Evolutionary conservation across 2,329 filamentous ascomycete genomes (phyloP).

Genomic region (Cryphonectria naterciae): DNA sequence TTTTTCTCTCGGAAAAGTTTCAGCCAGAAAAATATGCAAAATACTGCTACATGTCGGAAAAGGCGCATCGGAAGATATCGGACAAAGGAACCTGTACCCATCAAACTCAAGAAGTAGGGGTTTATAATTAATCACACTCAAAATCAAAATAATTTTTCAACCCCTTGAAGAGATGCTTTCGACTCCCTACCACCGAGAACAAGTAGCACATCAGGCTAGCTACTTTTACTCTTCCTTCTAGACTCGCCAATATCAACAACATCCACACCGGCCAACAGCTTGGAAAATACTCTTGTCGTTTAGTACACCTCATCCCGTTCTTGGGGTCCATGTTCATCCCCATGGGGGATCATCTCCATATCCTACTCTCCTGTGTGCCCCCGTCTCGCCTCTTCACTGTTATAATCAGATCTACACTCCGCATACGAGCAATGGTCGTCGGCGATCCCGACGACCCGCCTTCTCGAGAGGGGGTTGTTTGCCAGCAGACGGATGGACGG

Average conservation of each 20-base stretch:
- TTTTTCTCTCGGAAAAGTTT: neutral
- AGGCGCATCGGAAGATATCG: neutral
- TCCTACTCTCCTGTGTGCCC: neutral
- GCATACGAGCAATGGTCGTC: constrained; percentile 1
- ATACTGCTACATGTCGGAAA: neutral
- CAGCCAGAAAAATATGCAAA: neutral
- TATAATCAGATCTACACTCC: neutral
- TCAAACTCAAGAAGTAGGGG: neutral
- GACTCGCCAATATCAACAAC: neutral
- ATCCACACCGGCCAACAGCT: neutral
- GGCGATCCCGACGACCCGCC: constrained; percentile 10
- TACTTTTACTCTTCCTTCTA: neutral
- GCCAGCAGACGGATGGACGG: neutral
- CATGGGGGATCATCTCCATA: neutral
- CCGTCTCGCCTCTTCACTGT: neutral
- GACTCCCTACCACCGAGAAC: neutral
- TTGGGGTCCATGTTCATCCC: neutral
- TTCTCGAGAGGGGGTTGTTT: neutral
- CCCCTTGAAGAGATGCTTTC: neutral
- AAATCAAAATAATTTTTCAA: neutral
- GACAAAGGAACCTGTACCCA: neutral
- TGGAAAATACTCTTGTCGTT: neutral
- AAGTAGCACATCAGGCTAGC: neutral
- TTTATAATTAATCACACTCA: neutral
- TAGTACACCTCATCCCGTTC: neutral